These are phyloP conservation scores for Colletotrichum endophyticum DNA, from an alignment of 2,329 filamentous ascomycete species.

Conservation along the genomic window DNA sequence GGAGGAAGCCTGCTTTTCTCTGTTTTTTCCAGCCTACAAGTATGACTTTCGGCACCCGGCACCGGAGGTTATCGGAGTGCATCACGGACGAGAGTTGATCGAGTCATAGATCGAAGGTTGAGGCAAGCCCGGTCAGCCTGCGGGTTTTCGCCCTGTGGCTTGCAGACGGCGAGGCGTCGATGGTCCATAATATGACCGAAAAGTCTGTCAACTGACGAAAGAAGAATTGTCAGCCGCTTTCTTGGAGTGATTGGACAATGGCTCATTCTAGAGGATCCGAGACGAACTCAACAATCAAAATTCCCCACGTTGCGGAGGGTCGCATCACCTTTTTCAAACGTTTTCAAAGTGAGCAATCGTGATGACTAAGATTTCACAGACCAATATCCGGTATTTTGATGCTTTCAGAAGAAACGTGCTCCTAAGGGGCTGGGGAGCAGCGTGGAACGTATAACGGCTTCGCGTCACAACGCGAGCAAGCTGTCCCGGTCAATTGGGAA, in stretches of 20 bases:
- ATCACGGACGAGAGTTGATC: background rate
- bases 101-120: background rate
- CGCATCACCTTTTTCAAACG: background rate
- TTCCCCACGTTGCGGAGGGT: background rate
- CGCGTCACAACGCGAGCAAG: background rate
- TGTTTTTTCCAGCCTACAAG: background rate
- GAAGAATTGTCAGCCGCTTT: background rate
- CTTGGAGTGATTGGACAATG: background rate
- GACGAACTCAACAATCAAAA: background rate
- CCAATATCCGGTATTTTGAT: background rate
- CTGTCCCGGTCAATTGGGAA: background rate
- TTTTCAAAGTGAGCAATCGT: background rate
- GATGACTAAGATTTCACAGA: slow-evolving; percentile 13
- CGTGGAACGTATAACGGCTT: slow-evolving; percentile 3
- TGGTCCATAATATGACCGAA: background rate
- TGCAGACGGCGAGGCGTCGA: background rate
- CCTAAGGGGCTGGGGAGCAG: background rate
- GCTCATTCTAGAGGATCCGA: background rate
- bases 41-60: background rate
- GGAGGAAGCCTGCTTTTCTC: background rate
- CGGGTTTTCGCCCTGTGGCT: background rate
- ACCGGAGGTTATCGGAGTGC: background rate
- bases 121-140: background rate
- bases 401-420: slow-evolving; percentile 9
- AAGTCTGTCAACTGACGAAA: background rate